phyloP scores from a whole-genome alignment of 1,139 yeast species.

The Candida smagusa region DNA sequence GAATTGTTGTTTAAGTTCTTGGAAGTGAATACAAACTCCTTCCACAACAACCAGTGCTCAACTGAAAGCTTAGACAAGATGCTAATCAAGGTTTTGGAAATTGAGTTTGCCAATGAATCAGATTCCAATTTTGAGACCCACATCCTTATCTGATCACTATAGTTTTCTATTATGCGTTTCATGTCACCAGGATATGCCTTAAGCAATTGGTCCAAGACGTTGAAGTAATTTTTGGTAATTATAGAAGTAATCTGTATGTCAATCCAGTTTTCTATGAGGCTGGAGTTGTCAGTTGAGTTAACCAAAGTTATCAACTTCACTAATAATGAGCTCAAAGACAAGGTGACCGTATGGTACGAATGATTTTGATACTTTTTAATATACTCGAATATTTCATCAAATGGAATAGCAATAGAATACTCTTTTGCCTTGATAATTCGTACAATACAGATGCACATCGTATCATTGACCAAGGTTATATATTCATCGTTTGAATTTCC shows the following conservation, averaged over 20 bases:
- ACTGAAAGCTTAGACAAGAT: slow-evolving; percentile 26
- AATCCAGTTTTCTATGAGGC: slow-evolving; percentile 35
- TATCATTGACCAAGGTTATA: slow-evolving; percentile 46
- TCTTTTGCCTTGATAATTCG: slow-evolving; percentile 39
- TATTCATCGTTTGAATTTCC: slow-evolving; percentile 9
- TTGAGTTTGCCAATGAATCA: slow-evolving; percentile 63
- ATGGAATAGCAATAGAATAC: slow-evolving; percentile 3
- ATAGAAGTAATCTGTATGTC: slow-evolving; percentile 39
- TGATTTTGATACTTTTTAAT: slow-evolving; percentile 69
- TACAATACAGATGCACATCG: slow-evolving; percentile 61
- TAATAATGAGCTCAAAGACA: slow-evolving; percentile 61
- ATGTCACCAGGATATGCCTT: slow-evolving; percentile 30
- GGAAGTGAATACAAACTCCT: slow-evolving; percentile 27
- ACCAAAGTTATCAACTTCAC: slow-evolving; percentile 46
- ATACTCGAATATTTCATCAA: slow-evolving; percentile 38
- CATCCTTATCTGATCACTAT: slow-evolving; percentile 42
- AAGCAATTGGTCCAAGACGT: slow-evolving; percentile 53
- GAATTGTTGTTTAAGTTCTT: slow-evolving; percentile 26
- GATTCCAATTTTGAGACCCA: slow-evolving; percentile 52
- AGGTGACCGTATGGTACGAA: slow-evolving; percentile 66
- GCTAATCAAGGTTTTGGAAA: slow-evolving; percentile 58
- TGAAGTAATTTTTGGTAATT: slow-evolving; percentile 57
- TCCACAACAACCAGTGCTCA: slow-evolving; percentile 57
- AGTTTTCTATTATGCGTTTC: slow-evolving; percentile 36
- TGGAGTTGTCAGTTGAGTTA: slow-evolving; percentile 14